These are phyloP conservation scores for Pinus albicaulis DNA, from an alignment of 75 land plant genomes.

Conservation along the genomic window DNA sequence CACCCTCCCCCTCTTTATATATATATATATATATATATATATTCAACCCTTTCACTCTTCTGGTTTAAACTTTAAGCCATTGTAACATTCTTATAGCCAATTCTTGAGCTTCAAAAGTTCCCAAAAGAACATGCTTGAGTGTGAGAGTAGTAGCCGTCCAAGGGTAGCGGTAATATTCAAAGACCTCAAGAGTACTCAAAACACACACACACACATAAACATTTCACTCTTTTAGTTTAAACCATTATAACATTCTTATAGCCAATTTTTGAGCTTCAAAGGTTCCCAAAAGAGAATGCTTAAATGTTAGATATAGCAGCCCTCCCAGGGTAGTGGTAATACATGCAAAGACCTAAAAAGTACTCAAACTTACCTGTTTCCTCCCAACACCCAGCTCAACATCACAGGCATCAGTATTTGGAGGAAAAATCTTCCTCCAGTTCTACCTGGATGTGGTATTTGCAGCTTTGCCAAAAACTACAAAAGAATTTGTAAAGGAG, in stretches of 20 bases:
- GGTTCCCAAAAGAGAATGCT: not conserved
- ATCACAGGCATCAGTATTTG: constrained; percentile 6
- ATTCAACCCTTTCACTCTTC: too few relatives aligned
- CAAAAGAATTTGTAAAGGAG: not conserved
- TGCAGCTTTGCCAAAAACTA: constrained; percentile 37
- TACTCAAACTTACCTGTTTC: constrained; percentile 5
- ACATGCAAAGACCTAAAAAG: not conserved
- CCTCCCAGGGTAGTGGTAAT: not conserved
- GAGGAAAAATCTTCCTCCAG: constrained; percentile 39
- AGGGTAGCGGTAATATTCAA: not conserved
- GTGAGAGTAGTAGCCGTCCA: not conserved
- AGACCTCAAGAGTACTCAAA: not conserved
- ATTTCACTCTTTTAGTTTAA: too few relatives aligned
- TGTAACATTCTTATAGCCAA: not conserved
- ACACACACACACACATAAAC: too few relatives aligned
- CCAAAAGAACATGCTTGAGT: not conserved
- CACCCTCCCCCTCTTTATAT: too few relatives aligned
- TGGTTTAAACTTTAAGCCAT: too few relatives aligned
- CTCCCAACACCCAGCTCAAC: constrained; percentile 9
- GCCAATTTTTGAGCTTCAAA: not conserved
- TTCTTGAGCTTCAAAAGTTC: not conserved
- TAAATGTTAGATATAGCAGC: not conserved
- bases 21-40: too few relatives aligned
- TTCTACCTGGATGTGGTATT: constrained; percentile 51
- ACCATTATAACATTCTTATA: not conserved